Evolutionary conservation across 495 filamentous ascomycete genomes (phyloP).

Genomic region (Lasiosphaeria miniovina): DNA sequence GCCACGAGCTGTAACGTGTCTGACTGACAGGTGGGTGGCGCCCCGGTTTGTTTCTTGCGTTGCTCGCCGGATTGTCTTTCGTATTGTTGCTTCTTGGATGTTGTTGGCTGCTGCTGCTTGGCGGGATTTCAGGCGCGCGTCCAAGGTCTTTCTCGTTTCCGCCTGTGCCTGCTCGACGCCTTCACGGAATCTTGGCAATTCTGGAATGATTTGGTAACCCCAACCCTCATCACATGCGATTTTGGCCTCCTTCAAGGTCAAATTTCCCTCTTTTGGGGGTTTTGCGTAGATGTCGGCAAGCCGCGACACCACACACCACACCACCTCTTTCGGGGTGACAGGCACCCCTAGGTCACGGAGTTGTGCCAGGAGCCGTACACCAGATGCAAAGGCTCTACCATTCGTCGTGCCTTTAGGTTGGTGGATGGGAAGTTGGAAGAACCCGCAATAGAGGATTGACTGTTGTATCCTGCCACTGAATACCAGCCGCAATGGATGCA

Average conservation of each 20-base stretch:
- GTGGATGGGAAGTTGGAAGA: slow-evolving; percentile 9
- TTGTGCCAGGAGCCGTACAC: slow-evolving; percentile 22
- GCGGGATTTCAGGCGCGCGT: too few relatives aligned
- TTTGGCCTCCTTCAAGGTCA: slow-evolving; percentile 28
- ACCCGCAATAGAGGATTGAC: slow-evolving; percentile 29
- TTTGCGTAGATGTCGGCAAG: slow-evolving; percentile 23
- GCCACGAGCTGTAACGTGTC: too few relatives aligned
- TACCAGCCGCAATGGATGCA: slow-evolving; percentile 32
- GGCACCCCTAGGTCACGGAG: slow-evolving; percentile 26
- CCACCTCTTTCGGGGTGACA: slow-evolving; percentile 7
- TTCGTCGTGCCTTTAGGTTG: neutral
- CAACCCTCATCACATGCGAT: slow-evolving; percentile 30
- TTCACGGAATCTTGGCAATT: slow-evolving; percentile 8
- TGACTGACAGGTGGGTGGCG: too few relatives aligned
- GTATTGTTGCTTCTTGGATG: too few relatives aligned
- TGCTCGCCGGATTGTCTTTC: too few relatives aligned
- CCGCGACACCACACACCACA: slow-evolving; percentile 15
- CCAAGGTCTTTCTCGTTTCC: too few relatives aligned
- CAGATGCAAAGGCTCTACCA: slow-evolving; percentile 17
- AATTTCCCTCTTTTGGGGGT: slow-evolving; percentile 13
- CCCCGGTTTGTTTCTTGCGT: too few relatives aligned
- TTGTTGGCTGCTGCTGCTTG: too few relatives aligned
- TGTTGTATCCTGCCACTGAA: slow-evolving; percentile 28
- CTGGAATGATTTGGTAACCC: slow-evolving; percentile 31
- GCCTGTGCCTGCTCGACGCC: too few relatives aligned